Conservation (phyloP, 106 monocot genomes). For the Amphibolis antarctica region DNA sequence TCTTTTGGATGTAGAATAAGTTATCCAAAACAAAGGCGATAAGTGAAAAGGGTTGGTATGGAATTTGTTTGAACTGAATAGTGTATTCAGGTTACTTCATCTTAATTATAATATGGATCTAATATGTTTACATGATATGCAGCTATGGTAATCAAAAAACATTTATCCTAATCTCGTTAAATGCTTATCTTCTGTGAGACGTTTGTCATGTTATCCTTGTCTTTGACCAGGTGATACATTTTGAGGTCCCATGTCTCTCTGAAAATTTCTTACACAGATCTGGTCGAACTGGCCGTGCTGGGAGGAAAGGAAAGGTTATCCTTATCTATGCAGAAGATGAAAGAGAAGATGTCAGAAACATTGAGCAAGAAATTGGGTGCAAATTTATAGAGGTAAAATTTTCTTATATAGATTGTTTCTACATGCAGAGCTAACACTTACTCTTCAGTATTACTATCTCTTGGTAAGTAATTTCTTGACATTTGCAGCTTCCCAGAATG, state of each 20-base stretch:
- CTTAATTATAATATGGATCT: too few species aligned
- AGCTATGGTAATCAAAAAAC: too few species aligned
- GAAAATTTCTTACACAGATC: conserved; percentile 7
- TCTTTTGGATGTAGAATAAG: too few species aligned
- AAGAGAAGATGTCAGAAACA: conserved; percentile 3
- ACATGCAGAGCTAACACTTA: neutral
- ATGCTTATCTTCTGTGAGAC: neutral
- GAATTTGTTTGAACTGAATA: too few species aligned
- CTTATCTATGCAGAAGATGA: conserved; percentile 9
- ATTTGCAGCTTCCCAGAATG: conserved; percentile 6
- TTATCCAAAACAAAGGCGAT: too few species aligned
- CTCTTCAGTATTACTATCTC: neutral
- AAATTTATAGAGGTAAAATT: conserved; percentile 6
- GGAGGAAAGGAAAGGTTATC: neutral
- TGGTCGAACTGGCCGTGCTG: conserved; percentile 8
- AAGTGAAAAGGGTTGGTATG: too few species aligned
- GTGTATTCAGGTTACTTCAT: too few species aligned
- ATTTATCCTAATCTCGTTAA: neutral
- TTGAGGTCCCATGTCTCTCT: conserved; percentile 2
- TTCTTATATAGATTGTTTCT: neutral
- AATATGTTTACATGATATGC: too few species aligned
- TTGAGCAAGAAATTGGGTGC: conserved; percentile 9
- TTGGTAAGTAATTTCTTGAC: neutral
- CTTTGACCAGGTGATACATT: conserved; percentile 7
- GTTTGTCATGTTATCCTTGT: neutral